A percentile compares a stretch with the other conserved stretches of the same genome.
Evolutionary conservation across 73 alveolate genomes (phyloP).

Genomic region (Uronychia binucleata): DNA sequence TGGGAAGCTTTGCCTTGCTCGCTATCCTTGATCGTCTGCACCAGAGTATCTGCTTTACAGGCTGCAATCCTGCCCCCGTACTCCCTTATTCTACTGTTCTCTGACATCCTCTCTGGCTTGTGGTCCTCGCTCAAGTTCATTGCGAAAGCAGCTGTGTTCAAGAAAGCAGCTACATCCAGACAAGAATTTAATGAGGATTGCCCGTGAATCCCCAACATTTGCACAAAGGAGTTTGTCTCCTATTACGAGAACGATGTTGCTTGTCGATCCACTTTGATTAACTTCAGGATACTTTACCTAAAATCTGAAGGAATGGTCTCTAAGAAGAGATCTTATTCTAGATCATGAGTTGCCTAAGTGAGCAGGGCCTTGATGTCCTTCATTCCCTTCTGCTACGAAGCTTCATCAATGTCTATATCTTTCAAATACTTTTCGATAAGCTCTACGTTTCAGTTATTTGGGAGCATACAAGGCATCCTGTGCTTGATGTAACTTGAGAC

Average conservation of each 20-base stretch:
- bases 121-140: neutral
- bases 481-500: conserved; percentile 62
- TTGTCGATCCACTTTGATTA: neutral
- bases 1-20: no score
- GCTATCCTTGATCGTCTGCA: neutral
- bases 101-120: neutral
- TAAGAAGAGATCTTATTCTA: neutral
- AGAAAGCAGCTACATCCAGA: neutral
- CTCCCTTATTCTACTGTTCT: neutral
- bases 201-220: neutral
- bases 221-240: neutral
- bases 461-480: conserved; percentile 48
- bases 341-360: no score
- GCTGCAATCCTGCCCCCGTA: neutral
- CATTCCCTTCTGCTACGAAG: no score
- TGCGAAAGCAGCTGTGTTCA: neutral
- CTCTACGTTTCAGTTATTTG: no score
- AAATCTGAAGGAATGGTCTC: neutral
- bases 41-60: neutral
- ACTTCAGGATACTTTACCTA: neutral
- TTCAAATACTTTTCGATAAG: no score
- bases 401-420: no score
- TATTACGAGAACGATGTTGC: neutral
- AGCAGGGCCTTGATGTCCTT: no score
- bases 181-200: neutral